Conservation (phyloP, 305 asterid genomes). For the Solanum aculeatissimum region DNA sequence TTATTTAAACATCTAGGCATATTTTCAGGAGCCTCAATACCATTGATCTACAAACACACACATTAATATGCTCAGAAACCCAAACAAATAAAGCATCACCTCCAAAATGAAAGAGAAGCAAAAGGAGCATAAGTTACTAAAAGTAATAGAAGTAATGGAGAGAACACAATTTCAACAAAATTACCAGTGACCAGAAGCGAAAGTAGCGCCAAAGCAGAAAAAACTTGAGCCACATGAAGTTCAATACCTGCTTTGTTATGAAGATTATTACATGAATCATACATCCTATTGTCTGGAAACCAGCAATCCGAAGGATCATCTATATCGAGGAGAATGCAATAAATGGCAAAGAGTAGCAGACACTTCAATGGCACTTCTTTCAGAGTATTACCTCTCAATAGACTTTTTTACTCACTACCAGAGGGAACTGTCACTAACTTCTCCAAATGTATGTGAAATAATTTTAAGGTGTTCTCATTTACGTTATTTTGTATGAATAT, state of each 20-base stretch:
- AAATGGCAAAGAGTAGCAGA: background rate
- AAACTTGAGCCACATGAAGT: conserved; percentile 98
- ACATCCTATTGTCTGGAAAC: background rate
- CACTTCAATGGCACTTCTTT: background rate
- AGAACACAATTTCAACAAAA: conserved; percentile 8
- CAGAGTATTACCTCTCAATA: background rate
- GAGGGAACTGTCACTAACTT: background rate
- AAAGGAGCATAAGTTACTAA: background rate
- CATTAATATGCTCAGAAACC: conserved; percentile 6
- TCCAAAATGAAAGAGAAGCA: background rate
- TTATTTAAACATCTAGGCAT: conserved; percentile 95
- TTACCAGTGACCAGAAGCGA: conserved; percentile 90
- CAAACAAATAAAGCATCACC: background rate
- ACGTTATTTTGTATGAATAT: background rate
- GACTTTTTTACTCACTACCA: background rate
- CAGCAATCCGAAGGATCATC: background rate
- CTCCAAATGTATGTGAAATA: background rate
- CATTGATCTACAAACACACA: conserved; percentile 48
- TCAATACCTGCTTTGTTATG: conserved; percentile 56
- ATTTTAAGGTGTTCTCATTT: background rate
- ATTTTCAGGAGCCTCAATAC: conserved; percentile 89
- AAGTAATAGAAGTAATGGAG: background rate
- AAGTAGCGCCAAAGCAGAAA: conserved; percentile 95
- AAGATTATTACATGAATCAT: background rate
- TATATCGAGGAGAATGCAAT: background rate